Evolutionary conservation across 441 rosid genomes (phyloP).

Genomic region (Gossypium gossypioides): DNA sequence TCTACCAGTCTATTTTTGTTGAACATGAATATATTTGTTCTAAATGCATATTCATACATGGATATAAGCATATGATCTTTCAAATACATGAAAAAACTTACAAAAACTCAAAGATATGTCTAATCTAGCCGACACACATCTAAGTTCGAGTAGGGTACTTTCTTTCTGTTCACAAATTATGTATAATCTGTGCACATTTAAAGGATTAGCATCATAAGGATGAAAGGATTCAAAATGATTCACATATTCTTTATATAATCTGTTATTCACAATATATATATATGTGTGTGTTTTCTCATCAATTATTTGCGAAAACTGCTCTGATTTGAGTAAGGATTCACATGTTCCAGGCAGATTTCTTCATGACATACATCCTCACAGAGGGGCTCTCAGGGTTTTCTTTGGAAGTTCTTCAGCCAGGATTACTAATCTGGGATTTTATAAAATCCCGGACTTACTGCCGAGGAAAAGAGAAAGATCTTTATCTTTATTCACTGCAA

Average conservation of each 20-base stretch:
- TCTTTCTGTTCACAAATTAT: not conserved
- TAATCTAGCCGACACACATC: not conserved
- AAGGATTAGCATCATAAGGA: not conserved
- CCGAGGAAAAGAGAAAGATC: constrained; percentile 42
- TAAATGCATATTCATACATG: not conserved
- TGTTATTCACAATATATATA: too few relatives aligned
- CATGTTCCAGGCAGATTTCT: constrained; percentile 63
- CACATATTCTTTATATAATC: not conserved
- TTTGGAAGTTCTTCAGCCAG: constrained; percentile 69
- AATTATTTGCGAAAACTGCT: not conserved
- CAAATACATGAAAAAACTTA: not conserved
- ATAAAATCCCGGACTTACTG: constrained; percentile 37
- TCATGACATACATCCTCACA: constrained; percentile 71
- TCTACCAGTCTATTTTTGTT: not conserved
- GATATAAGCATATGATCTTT: not conserved
- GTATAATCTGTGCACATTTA: not conserved
- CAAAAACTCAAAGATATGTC: not conserved
- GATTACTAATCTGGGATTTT: constrained; percentile 49
- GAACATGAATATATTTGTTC: too few relatives aligned
- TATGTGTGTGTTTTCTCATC: not conserved
- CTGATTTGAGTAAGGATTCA: not conserved
- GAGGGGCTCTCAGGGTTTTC: constrained; percentile 83
- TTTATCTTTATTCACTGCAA: constrained; percentile 65
- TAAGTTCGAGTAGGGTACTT: not conserved
- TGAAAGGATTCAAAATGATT: not conserved